These are phyloP conservation scores for Ophiostoma perfectum DNA, from an alignment of 2,329 filamentous ascomycete genomes.

Conservation along the genomic window DNA sequence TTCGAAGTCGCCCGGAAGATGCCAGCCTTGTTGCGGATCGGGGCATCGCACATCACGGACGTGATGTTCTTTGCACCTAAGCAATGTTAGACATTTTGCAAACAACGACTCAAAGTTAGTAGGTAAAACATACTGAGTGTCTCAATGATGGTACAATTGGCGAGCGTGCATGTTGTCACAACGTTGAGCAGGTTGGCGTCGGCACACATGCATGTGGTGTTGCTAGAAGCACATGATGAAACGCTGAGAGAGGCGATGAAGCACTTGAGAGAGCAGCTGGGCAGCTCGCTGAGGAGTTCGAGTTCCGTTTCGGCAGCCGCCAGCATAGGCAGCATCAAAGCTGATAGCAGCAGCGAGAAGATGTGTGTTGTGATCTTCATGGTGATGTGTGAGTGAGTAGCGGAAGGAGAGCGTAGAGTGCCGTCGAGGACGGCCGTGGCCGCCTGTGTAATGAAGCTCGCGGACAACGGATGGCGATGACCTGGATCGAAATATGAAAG, in stretches of 20 bases:
- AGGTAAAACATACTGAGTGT: constrained; percentile 16
- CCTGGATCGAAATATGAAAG: not conserved
- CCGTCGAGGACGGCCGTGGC: constrained; percentile 9
- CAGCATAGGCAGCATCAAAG: constrained; percentile 16
- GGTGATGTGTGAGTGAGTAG: not conserved
- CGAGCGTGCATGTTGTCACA: constrained; percentile 13
- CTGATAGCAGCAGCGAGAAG: constrained; percentile 16
- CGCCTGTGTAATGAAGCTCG: not conserved
- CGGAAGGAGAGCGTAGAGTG: not conserved
- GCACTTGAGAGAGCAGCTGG: constrained; percentile 17
- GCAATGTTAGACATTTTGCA: not conserved
- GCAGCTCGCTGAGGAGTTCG: constrained; percentile 16
- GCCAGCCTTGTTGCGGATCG: constrained; percentile 31
- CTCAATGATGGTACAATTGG: constrained; percentile 19
- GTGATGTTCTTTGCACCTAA: constrained; percentile 29
- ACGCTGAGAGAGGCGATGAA: constrained; percentile 1
- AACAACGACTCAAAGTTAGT: not conserved
- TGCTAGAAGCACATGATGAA: constrained; percentile 13
- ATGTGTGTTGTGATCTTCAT: constrained; percentile 17
- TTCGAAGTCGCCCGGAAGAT: constrained; percentile 33
- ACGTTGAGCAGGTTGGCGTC: constrained; percentile 13
- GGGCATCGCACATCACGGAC: constrained; percentile 29
- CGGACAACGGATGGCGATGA: not conserved
- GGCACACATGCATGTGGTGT: constrained; percentile 21
- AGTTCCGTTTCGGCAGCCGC: not conserved